Conservation (phyloP, 2,329 filamentous ascomycete genomes). For the Cryphonectria japonica region DNA sequence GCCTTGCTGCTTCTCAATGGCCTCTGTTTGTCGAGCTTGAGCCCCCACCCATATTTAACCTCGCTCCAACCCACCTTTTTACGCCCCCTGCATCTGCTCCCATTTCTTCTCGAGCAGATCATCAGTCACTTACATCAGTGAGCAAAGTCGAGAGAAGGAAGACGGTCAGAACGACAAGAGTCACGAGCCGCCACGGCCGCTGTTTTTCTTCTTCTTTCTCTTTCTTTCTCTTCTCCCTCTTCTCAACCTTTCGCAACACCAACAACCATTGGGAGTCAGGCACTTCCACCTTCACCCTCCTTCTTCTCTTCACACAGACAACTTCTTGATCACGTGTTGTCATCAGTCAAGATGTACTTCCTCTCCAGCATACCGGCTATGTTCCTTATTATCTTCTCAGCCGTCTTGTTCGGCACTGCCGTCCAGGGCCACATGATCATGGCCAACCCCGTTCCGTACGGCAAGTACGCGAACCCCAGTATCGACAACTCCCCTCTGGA, state of each 20-base stretch:
- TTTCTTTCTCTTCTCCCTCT: not conserved
- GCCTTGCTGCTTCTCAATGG: not conserved
- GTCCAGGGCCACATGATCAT: constrained; percentile 32
- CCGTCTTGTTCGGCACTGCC: constrained; percentile 46
- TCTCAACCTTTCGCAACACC: not conserved
- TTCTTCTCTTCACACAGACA: not conserved
- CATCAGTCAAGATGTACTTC: not conserved
- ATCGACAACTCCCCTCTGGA: constrained; percentile 73
- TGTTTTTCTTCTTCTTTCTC: not conserved
- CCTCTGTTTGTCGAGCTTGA: not conserved
- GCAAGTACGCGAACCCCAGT: constrained; percentile 38
- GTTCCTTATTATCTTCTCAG: constrained; percentile 29
- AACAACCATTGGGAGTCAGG: not conserved
- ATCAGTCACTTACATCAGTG: not conserved
- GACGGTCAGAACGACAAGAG: not conserved
- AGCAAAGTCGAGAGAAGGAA: too few relatives aligned
- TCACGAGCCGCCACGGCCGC: not conserved
- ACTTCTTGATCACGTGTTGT: too few relatives aligned
- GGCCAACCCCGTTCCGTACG: constrained; percentile 25
- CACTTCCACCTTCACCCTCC: not conserved
- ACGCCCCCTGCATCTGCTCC: not conserved
- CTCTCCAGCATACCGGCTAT: not conserved
- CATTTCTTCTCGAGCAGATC: not conserved
- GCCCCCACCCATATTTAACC: constrained; percentile 3
- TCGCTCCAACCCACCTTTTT: not conserved